These are phyloP conservation scores for Mycena alexandri DNA, from an alignment of 768 basidiomycete genomes.

Conservation along the genomic window DNA sequence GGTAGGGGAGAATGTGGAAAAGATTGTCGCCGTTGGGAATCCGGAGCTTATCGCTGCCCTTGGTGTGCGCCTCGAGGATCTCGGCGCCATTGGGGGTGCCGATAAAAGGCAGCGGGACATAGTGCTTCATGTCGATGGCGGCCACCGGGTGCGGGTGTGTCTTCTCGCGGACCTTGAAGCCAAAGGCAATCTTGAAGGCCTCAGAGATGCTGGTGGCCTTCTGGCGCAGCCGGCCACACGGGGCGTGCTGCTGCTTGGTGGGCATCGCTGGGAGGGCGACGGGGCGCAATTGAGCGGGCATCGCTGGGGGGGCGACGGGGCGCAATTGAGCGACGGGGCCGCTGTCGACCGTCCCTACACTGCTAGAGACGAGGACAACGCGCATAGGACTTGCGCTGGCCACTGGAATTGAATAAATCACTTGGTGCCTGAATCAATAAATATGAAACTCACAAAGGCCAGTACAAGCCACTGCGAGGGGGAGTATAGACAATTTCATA, in stretches of 20 bases:
- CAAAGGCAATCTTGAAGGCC: slow-evolving; percentile 66
- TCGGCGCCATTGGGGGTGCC: slow-evolving; percentile 38
- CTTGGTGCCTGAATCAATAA: not conserved
- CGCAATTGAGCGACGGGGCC: slow-evolving; percentile 16
- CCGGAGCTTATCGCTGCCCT: slow-evolving; percentile 10
- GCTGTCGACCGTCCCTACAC: not conserved
- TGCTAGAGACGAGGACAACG: slow-evolving; percentile 32
- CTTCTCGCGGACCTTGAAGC: slow-evolving; percentile 61
- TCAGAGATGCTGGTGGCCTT: slow-evolving; percentile 68
- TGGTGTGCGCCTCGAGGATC: not conserved
- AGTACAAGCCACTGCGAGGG: slow-evolving; percentile 47
- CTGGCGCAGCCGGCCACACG: slow-evolving; percentile 53
- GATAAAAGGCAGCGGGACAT: slow-evolving; percentile 51
- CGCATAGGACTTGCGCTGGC: slow-evolving; percentile 36
- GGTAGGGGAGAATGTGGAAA: too few species aligned
- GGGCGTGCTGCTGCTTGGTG: slow-evolving; percentile 20
- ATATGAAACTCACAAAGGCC: slow-evolving; percentile 42
- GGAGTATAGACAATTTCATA: slow-evolving; percentile 50
- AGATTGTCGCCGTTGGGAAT: too few species aligned
- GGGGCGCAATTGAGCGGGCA: slow-evolving; percentile 13
- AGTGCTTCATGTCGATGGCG: slow-evolving; percentile 26
- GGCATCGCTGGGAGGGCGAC: too few species aligned
- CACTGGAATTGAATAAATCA: slow-evolving; percentile 1
- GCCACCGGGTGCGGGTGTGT: not conserved
- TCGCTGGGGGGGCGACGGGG: too few species aligned